Conservation (phyloP, 176 grass and related monocot genomes). For the Poa pratensis region DNA sequence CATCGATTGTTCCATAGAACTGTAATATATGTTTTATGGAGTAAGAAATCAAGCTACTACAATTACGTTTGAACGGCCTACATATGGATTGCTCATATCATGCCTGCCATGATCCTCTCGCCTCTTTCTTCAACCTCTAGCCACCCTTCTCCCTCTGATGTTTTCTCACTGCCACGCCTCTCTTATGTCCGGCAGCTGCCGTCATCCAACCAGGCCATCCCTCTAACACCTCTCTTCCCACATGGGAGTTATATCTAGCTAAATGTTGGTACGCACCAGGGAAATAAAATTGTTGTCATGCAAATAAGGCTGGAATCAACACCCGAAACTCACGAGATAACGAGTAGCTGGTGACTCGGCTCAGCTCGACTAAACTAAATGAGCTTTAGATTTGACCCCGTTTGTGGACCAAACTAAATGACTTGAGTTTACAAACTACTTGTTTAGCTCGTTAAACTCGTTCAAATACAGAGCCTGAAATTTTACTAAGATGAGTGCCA, state of each 20-base stretch:
- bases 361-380: too few relatives aligned
- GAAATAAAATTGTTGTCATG: background rate
- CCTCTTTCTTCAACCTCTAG: background rate
- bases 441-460: too few relatives aligned
- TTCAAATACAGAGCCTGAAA: too few relatives aligned
- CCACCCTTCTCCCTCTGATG: background rate
- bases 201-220: background rate
- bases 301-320: background rate
- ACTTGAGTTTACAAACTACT: too few relatives aligned
- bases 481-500: too few relatives aligned
- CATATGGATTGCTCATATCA: background rate
- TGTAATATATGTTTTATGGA: too few relatives aligned
- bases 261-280: background rate
- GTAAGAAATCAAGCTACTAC: too few relatives aligned
- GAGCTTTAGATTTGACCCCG: too few relatives aligned
- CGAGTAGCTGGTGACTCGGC: too few relatives aligned
- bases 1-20: too few relatives aligned
- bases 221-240: background rate
- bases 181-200: background rate
- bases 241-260: background rate
- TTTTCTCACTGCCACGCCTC: background rate
- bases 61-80: background rate
- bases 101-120: background rate
- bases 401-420: too few relatives aligned
- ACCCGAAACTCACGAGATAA: too few relatives aligned